A percentile compares a stretch with the other conserved stretches of the same genome.
phyloP scores from a whole-genome alignment of 495 filamentous ascomycete genomes.

The Symbiotaphrina buchneri region DNA sequence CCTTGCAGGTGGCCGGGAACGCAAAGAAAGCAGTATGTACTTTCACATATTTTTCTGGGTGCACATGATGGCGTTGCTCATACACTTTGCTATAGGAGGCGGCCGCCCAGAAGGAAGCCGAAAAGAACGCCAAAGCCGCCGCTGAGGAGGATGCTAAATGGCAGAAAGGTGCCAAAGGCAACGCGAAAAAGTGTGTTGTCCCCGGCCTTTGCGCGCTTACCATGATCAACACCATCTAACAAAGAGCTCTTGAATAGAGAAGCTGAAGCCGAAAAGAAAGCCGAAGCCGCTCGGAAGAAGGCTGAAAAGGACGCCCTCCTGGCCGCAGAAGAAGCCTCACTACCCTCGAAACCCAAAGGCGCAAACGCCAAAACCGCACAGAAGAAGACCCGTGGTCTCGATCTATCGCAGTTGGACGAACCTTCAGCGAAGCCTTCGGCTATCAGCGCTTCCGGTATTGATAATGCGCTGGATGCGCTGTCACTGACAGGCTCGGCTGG shows the following conservation, averaged over 20 bases:
- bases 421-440: constrained; percentile 20
- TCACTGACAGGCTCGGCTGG: constrained; percentile 28
- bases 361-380: constrained; percentile 28
- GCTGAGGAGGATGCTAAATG: constrained; percentile 56
- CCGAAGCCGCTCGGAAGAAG: constrained; percentile 68
- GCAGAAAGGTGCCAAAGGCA: constrained; percentile 66
- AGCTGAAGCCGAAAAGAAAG: constrained; percentile 65
- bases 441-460: constrained; percentile 66
- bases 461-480: constrained; percentile 75
- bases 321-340: constrained; percentile 57
- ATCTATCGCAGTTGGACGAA: constrained; percentile 45
- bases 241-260: no score
- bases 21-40: constrained; percentile 88
- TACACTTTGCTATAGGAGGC: no score
- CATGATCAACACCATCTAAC: no score
- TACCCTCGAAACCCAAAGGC: constrained; percentile 33
- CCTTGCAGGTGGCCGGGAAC: constrained; percentile 61
- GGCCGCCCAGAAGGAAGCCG: constrained; percentile 55
- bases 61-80: no score
- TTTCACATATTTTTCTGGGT: no score
- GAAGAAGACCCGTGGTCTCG: constrained; percentile 42
- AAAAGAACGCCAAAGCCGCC: constrained; percentile 39
- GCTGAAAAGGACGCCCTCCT: constrained; percentile 66
- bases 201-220: no score
- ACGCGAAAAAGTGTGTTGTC: constrained; percentile 53